Evolutionary conservation across 192 early-diverging fungal species (phyloP), one percentile per base, ranked within the genome.

Genomic region (Podila verticillata): DNA sequence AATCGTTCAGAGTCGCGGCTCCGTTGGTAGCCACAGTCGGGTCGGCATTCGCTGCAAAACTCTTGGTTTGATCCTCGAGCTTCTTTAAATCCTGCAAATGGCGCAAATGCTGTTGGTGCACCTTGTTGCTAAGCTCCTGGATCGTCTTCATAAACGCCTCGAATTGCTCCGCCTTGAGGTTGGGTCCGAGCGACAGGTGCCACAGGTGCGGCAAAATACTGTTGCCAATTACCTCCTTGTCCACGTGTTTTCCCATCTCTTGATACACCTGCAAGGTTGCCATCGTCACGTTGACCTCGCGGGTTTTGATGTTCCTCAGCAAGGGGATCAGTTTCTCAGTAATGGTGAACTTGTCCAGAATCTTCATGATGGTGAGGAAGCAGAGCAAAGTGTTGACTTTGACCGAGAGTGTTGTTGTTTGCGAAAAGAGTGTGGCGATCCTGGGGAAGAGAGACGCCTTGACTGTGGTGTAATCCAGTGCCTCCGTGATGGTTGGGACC

Each of bases 151-250:
- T 89, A 34, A 92, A 92, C 49, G 82, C 75, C 49, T 90, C 80
- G 59, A 94, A 94, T 84, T 96, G 95, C 1, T 87, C 87, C 7
- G 90, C 63, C 28, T 88, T 90, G n/a, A 96, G 77, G 31, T 90
- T 73, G 0, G 87, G 90, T 7, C 94, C 94, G 48, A 95, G 86
- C 32, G 87, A 75, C 73, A 95, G 82, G 17, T 83, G 81, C 95
- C 95, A 96, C 34, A 96, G 75, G 47, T 92, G 91, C 5, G 93
- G 93, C 57, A 96, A 61, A 20, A 96, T 86, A 60, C 92, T 92
- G 1, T 85, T 90, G 9, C 94, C 95, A 26, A 95, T 88, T 1
- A 88, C 70, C 30, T 92, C 91, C 61, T 91, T 92, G 35, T 96
- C 95, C 17, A 94, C 68, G 63, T 88, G 69, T 44, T 87, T 87